Conservation (phyloP, 345 rosid genomes). For the Microthlaspi erraticum region DNA sequence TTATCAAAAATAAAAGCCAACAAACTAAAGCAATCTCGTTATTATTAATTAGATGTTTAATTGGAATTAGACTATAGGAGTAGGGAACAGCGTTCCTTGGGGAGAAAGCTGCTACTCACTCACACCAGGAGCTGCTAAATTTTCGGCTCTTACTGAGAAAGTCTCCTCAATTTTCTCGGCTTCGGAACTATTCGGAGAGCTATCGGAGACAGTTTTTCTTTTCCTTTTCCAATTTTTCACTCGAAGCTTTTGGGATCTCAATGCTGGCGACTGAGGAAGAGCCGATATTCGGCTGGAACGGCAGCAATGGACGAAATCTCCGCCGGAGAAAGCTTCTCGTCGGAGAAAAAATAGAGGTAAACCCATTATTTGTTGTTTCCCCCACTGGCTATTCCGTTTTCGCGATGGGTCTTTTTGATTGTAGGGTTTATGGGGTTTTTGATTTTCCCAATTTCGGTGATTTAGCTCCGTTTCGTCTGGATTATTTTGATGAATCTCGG, state of each 20-base stretch:
- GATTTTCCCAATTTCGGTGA: neutral
- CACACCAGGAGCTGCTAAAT: neutral
- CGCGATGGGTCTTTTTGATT: neutral
- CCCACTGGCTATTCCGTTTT: neutral
- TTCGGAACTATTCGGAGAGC: neutral
- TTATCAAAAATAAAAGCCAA: neutral
- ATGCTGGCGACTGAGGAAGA: slow-evolving; percentile 34
- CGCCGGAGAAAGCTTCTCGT: slow-evolving; percentile 39
- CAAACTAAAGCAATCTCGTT: neutral
- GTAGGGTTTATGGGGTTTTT: slow-evolving; percentile 28
- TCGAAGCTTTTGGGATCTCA: neutral
- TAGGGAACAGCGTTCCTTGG: slow-evolving; percentile 24
- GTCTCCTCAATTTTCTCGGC: neutral
- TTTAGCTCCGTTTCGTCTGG: neutral
- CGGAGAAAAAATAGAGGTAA: slow-evolving; percentile 46
- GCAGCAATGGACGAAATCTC: slow-evolving; percentile 9
- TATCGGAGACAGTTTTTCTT: neutral
- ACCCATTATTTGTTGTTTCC: neutral
- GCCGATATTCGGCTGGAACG: slow-evolving; percentile 32
- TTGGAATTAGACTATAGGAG: neutral
- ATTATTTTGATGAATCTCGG: neutral
- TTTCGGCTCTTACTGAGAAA: neutral
- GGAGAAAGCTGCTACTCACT: slow-evolving; percentile 41
- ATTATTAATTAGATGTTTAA: slow-evolving; percentile 9
- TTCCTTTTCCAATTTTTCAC: neutral